Conservation (phyloP, 1,284 basidiomycete species). For the Fomitopsis palustris region DNA sequence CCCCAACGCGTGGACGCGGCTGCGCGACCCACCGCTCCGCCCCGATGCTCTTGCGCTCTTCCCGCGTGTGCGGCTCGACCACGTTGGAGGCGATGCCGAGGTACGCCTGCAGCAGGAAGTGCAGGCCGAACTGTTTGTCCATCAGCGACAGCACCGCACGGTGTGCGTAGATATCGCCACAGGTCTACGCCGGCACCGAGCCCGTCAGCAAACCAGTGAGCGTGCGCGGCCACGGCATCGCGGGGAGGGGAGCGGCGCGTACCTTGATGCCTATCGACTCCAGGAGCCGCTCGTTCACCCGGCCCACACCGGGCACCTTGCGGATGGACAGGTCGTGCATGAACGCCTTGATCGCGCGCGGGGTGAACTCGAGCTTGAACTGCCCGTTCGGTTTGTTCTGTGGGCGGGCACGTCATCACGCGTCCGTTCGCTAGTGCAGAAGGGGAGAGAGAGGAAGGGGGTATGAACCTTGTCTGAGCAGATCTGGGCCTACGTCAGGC, state of each 20-base stretch:
- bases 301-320: constrained; percentile 84
- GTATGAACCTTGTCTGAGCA: constrained; percentile 79
- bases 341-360: constrained; percentile 66
- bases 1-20: neutral
- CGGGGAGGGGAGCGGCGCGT: constrained; percentile 7
- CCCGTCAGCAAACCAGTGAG: neutral
- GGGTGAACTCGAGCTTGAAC: constrained; percentile 70
- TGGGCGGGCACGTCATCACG: neutral
- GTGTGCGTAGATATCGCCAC: constrained; percentile 80
- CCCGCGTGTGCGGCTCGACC: constrained; percentile 71
- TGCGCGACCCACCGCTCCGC: constrained; percentile 64
- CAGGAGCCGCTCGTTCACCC: constrained; percentile 83
- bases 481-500: constrained; percentile 51
- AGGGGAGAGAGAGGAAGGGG: too few relatives aligned
- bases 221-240: neutral
- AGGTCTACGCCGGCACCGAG: constrained; percentile 48
- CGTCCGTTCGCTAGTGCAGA: neutral
- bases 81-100: constrained; percentile 84
- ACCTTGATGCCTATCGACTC: constrained; percentile 87
- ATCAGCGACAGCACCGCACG: constrained; percentile 73
- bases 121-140: constrained; percentile 81
- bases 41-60: constrained; percentile 87
- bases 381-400: constrained; percentile 96
- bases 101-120: constrained; percentile 71
- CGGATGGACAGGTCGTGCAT: constrained; percentile 74